Base-by-base conservation (phyloP, 306 rosid species). In the Vachellia pachyceras region DNA sequence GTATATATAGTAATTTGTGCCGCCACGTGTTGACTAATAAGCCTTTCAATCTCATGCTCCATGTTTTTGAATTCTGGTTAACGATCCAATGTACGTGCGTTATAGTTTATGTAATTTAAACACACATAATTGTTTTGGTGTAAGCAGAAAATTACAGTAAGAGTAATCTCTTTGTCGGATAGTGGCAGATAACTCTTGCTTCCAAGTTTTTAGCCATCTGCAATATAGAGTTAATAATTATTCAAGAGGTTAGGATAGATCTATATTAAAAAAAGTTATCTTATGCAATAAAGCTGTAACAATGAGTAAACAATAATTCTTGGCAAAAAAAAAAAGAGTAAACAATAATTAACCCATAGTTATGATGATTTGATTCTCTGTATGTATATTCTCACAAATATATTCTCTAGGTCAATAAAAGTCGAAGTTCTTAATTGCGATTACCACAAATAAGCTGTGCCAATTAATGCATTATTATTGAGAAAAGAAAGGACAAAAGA, bases 401-500 rank as follows among this genome's bases (percentile, higher is more conserved):
- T 60, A 74, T 72, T 85, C 75, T 57, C 72, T 37, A 35, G 54
- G 83, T 69, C 82, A 80, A 74, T 46, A 46, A 37, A 64, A 45
- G 71, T 65, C 77, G 39, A 52, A 9, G 80, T n/a, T n/a, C n/a
- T n/a, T 35, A 41, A 78, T 47, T 67, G 87, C 75, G 75, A 79
- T 61, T 68, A 80, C 67, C 76, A 64, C 37, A 72, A 50, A 79
- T 37, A 71, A 57, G 79, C n/a, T n/a, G 75, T 42, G 41, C 25
- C 17, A n/a, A 84, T 57, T n/a, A 18, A 57, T 66, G 69, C 70
- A 84, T 69, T 68, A 76, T 73, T 41, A 33, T 82, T 77, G 49
- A 79, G 82, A 82, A 39, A 60, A 72, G 80, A 87, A 82, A 82
- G 70, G 86, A 86, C 84, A 80, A 79, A 29, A 81, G 45, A n/a